Base-by-base conservation (phyloP, 192 early-diverging fungal species). In the Coemansia guatemalensis region DNA sequence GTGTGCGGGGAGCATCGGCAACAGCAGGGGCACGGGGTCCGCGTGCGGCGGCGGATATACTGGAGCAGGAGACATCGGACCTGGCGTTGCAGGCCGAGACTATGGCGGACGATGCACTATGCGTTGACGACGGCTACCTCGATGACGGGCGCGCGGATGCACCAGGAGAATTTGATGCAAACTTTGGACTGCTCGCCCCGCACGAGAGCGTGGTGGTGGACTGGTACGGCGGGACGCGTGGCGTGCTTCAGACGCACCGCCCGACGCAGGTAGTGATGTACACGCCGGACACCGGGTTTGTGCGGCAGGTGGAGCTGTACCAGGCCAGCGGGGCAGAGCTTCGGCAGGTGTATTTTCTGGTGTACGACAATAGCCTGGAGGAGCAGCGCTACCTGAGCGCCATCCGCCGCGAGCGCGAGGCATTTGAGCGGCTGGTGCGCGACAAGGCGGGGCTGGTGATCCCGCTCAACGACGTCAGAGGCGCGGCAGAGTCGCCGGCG, bases 311-410 rank as follows among this genome's bases (percentile, higher is more conserved):
- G 14, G 97, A 99, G 78, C 82, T 93, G 52, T 74, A 72, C 67
- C 83, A 87, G 60, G 84, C 86, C 11, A 26, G 53, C 8, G 67
- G 89, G 67, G 70, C 69, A 2, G 54, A 66, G 8, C 69, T 84
- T 20, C 64, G 90, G 20, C 88, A 88, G 56, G 92, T 98, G 6
- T 97, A 95, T 59, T 97, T 98, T 73, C 83, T 97, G 67, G 84
- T 95, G 1, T 98, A 99, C 69, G 91, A 96, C 54, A 92, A 95
- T 73, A 94, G 92, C 8, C 85, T 95, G 1, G 95, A 99, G 73
- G 97, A 97, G 74, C 96, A 98, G 74, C 75, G 85, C 25, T 99
- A 95, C 62, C 69, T 99, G 33, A 89, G 89, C 23, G 73, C 80
- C 0, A 87, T 99, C 62, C 81, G 96, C 21, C 85, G 85, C 48